Evolutionary conservation across 2,329 filamentous ascomycete species (phyloP), one percentile per base, ranked within the genome.

Genomic region (Coniochaeta sp.): DNA sequence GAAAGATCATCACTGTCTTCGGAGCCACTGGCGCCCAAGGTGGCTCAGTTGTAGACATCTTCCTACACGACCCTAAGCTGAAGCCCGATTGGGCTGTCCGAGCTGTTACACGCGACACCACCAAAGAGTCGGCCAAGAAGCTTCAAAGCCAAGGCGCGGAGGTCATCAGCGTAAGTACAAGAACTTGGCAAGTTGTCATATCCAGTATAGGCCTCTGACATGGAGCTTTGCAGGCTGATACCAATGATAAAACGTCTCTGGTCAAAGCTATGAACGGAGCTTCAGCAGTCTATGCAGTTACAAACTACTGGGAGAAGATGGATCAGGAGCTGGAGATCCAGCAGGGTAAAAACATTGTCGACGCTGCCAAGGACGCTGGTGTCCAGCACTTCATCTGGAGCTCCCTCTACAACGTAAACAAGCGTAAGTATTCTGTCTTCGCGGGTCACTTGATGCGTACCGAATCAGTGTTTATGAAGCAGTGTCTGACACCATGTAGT

Each of bases 21-120:
- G 83, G 83, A 30, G 80, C 83, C 50, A 87, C 83, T 19, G 83
- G 84, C 61, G 79, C 81, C 61, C 85, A 88, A 71, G 85, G 85
- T 56, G 79, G 81, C 62, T 82, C 81, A 9, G 75, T 87, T 54
- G 78, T 83, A 57, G 26, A 72, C 75, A 65, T 70, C 3, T 74
- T 75, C 62, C 64, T 74, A 44, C 66, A 65, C 40, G 71, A 75
- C 55, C 60, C 79, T 0, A 71, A 76, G 55, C 72, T 81, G 1
- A 74, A 73, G n/a, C 71, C 75, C 52, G 69, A 76, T 44, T 86
- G 78, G 74, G 68, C 72, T 5, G 72, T 88, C 42, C 81, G 84
- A 32, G 85, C 75, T 55, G 74, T 87, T 22, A 84, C 84, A 2
- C 80, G 85, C 55, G 74, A 83, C 61, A 62, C 72, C 1, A 68